Evolutionary conservation across 2,329 filamentous ascomycete genomes (phyloP), one percentile per base, ranked within the genome.

Genomic region (Cladophialophora immunda): DNA sequence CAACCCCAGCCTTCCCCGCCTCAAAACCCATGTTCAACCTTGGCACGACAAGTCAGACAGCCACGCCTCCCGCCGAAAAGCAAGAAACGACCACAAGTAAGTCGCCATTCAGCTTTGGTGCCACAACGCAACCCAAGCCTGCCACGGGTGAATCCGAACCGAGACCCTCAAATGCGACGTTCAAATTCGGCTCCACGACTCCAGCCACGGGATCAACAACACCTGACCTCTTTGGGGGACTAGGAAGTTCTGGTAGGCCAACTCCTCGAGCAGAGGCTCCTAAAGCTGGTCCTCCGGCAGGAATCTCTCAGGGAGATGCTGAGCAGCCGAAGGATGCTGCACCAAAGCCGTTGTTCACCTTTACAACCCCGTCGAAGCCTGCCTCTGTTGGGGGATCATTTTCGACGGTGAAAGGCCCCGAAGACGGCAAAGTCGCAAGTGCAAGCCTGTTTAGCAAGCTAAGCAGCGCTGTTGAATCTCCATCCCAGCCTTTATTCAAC

Each of bases 81-180:
- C 13, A 22, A 58, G 57, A 65, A 29, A 29, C 45, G n/a, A 25
- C 54, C 22, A 60, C 53, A n/a, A 25, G 30, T 8, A 62, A 55
- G 27, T 56, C 67, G 27, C 15, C 55, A 22, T 62, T 62, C 58
- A 19, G 30, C 54, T 68, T 68, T 63, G 62, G 58, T 17, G 25
- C 29, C 25, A 27, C 59, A 8, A 50, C 52, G 17, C 50, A 57
- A 30, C 53, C 64, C 4, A 45, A 19, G 32, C 19, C 58, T 7
- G 29, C n/a, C 32, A 11, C 45, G 6, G 47, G 41, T 13, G 22
- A n/a, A 19, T 50, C 57, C 11, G 45, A 56, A 22, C 29, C 36
- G 4, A 58, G 57, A n/a, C n/a, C 57, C 1, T 34, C 52, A 27
- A 38, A 55, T 30, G 11, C 32, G 17, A 45, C 30, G 5, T 58